Conservation (phyloP, 2,329 filamentous ascomycete species). For the Alternaria atra region DNA sequence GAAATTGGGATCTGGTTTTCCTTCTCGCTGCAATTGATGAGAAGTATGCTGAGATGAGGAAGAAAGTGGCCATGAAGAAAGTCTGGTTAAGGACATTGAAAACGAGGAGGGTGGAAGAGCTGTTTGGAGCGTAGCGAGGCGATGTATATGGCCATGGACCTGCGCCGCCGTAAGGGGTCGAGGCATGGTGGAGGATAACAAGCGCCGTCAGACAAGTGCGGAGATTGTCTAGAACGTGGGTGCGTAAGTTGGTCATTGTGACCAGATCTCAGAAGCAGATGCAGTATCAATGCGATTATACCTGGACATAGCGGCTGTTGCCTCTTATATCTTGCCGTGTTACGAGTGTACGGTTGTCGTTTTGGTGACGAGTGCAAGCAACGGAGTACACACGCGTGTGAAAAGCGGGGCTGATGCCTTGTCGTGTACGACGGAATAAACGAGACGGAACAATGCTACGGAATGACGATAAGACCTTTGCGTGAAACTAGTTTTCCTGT, state of each 20-base stretch:
- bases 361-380: neutral
- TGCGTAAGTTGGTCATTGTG: conserved; percentile 1
- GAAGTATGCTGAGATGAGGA: conserved; percentile 33
- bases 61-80: conserved; percentile 35
- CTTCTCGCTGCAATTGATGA: conserved; percentile 16
- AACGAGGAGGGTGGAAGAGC: conserved; percentile 12
- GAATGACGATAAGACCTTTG: neutral
- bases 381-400: neutral
- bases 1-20: conserved; percentile 2
- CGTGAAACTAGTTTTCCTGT: too few species aligned
- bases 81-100: conserved; percentile 32
- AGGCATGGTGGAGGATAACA: conserved; percentile 30
- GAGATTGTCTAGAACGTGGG: conserved; percentile 30
- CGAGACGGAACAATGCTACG: neutral
- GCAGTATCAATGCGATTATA: neutral
- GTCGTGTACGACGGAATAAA: neutral
- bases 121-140: neutral
- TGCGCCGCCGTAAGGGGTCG: conserved; percentile 28
- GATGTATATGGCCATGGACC: conserved; percentile 26
- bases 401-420: conserved; percentile 1
- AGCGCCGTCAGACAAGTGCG: conserved; percentile 31
- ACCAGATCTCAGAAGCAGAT: neutral
- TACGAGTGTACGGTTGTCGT: neutral
- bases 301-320: neutral
- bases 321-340: neutral